Conservation (phyloP, 2,329 filamentous ascomycete species). For the Aspergillus fumigatus region DNA sequence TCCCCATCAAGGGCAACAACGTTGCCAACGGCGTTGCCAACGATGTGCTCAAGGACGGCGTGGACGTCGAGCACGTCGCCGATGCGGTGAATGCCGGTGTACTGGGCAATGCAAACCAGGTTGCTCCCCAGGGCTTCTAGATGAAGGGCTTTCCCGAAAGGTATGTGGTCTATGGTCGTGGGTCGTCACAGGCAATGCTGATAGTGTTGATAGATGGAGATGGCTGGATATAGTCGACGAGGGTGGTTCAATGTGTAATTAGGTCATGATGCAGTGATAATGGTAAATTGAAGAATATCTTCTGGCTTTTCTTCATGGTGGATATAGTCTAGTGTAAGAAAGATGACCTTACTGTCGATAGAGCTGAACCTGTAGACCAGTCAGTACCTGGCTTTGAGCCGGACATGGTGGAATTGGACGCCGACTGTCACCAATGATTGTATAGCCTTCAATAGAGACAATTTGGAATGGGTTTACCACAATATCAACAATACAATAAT, state of each 20-base stretch:
- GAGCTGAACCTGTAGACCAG: background rate
- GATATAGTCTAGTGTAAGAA: background rate
- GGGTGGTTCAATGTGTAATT: background rate
- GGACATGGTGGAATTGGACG: too few relatives aligned
- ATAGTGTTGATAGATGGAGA: background rate
- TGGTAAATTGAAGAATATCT: too few relatives aligned
- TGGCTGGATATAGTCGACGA: too few relatives aligned
- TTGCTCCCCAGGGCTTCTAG: background rate
- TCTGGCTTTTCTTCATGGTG: background rate
- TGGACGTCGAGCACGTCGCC: background rate
- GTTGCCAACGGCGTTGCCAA: background rate
- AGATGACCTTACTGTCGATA: background rate
- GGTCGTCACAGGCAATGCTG: background rate
- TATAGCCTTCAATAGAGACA: background rate
- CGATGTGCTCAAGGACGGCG: background rate
- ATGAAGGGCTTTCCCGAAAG: background rate
- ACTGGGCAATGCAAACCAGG: background rate
- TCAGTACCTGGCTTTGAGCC: too few relatives aligned
- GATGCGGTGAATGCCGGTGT: background rate
- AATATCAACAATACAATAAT: background rate
- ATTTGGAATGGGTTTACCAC: background rate
- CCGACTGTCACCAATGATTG: background rate
- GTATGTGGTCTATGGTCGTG: background rate
- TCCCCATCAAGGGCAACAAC: background rate
- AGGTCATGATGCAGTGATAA: background rate